These are phyloP conservation scores for Paramecium sonneborni DNA, from an alignment of 73 alveolate species.

Conservation along the genomic window DNA sequence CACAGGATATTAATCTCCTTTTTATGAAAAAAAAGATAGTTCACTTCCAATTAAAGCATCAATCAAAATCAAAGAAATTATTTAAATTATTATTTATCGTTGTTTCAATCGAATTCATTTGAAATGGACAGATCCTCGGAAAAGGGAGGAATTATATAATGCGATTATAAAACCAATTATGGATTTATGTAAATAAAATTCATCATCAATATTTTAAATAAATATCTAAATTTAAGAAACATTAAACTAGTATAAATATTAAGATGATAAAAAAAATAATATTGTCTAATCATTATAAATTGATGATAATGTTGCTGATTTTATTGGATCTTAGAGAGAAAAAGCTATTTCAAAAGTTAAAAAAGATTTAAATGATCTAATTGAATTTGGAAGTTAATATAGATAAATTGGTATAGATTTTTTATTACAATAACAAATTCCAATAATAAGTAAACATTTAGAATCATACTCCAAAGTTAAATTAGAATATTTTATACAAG, in stretches of 20 bases:
- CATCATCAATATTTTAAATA: background rate
- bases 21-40: background rate
- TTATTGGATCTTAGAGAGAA: background rate
- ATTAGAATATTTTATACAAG: background rate
- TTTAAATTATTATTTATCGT: background rate
- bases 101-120: background rate
- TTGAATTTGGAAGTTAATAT: background rate
- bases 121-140: background rate
- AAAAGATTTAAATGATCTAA: background rate
- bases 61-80: background rate
- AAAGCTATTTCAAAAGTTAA: background rate
- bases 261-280: background rate
- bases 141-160: background rate
- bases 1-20: background rate
- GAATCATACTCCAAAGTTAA: background rate
- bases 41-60: background rate
- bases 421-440: background rate
- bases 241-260: background rate
- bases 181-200: background rate
- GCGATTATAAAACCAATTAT: background rate
- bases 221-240: background rate
- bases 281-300: background rate
- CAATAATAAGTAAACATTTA: background rate
- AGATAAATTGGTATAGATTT: background rate
- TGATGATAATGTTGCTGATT: background rate